Evolutionary conservation across 1,139 yeast genomes (phyloP).

Genomic region (Candida tropicalis): DNA sequence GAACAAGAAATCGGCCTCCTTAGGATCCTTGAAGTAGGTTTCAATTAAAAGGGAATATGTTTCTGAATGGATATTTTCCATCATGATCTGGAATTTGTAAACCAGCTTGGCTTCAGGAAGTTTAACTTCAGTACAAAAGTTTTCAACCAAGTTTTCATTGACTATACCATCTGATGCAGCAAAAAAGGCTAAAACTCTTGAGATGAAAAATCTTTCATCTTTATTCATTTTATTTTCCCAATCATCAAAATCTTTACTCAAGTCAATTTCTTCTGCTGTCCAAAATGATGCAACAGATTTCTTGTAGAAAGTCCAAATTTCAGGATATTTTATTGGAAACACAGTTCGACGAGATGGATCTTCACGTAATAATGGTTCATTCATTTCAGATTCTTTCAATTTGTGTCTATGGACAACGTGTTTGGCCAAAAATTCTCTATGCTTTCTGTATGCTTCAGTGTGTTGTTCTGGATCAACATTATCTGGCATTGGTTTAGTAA

Average conservation of each 20-base stretch:
- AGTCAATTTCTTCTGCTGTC: conserved; percentile 99
- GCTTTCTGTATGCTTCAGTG: conserved; percentile 30
- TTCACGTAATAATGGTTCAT: conserved; percentile 87
- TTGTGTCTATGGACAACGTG: conserved; percentile 72
- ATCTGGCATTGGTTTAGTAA: conserved; percentile 9
- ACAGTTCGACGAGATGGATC: conserved; percentile 89
- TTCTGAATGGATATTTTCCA: conserved; percentile 98
- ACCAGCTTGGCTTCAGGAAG: conserved; percentile 97
- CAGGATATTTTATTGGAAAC: conserved; percentile 97
- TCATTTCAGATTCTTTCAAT: conserved; percentile 74
- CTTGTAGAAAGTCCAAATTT: conserved; percentile 98
- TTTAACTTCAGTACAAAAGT: conserved; percentile 96
- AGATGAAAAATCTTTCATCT: conserved; percentile 87
- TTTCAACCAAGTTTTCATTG: conserved; percentile 94
- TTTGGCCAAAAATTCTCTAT: conserved; percentile 54
- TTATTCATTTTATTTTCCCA: conserved; percentile 86
- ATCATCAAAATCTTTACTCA: conserved; percentile 86
- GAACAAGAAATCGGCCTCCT: conserved; percentile 84
- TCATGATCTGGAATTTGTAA: conserved; percentile 87
- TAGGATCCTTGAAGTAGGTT: conserved; percentile 92
- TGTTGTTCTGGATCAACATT: conserved; percentile 22
- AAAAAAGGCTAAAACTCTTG: conserved; percentile 94
- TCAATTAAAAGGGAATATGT: conserved; percentile 96
- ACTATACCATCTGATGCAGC: conserved; percentile 99
- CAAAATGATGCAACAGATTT: conserved; percentile 99